Evolutionary conservation across 495 filamentous ascomycete species (phyloP), one percentile per base, ranked within the genome.

Genomic region (Halenospora varia): DNA sequence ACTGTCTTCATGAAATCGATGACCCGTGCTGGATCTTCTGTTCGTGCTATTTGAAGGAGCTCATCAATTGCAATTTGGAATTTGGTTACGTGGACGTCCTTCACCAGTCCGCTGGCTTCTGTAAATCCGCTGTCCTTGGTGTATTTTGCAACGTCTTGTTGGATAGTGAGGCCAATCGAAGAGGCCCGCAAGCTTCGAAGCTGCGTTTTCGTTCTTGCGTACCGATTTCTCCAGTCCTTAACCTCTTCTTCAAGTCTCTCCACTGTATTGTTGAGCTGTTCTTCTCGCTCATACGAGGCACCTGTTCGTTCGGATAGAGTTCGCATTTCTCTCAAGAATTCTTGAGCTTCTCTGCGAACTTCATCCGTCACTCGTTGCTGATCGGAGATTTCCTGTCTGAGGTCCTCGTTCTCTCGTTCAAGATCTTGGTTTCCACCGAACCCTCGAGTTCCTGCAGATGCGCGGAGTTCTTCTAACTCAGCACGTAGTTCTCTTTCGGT

Each of bases 41-140:
- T 77, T 15, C 93, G 84, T 2, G 89, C 90, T 42, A 77, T 77
- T 35, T 84, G 85, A n/a, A 98, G 76, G 3, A 97, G 81, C 65
- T 97, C 94, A 66, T 97, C 94, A 56, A 98, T 88, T 15, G 92
- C 83, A 61, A 97, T 87, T 68, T 98, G 94, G 77, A 96, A 97
- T 61, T 89, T 90, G 35, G 94, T 96, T 47, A 98, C 83, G 72
- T 96, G 87, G 19, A 96, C 82, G 71, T 96, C 92, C 71, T 87
- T 89, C 48, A 98, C 83, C 22, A 93, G 67, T 1, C 94, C 94
- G 49, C 88, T 78, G 10, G 82, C 77, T 56, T 87, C 78, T 19
- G 86, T 77, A 60, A 96, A 83, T 11, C 84, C 86, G 55, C 83
- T 83, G 52, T 93, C 87, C 51, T 83, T 83, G 39, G 83, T 75